A percentile compares a stretch with the other conserved stretches of the same genome.
These are phyloP conservation scores for Metarhizium rileyi DNA, from an alignment of 2,329 filamentous ascomycete genomes.

Conservation along the genomic window DNA sequence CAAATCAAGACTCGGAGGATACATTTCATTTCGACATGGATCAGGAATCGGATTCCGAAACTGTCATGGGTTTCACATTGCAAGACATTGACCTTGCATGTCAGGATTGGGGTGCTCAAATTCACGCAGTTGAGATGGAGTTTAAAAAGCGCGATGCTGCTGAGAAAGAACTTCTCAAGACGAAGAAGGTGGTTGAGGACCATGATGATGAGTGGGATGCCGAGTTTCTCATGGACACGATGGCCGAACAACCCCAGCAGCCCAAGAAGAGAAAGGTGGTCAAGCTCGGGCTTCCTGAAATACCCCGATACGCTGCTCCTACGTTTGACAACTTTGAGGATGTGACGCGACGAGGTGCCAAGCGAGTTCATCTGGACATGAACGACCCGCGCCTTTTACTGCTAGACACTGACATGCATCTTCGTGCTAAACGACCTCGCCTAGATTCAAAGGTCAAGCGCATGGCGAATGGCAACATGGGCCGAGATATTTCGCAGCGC, in stretches of 20 bases:
- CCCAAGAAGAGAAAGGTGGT: slow-evolving; percentile 60
- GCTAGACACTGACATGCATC: slow-evolving; percentile 64
- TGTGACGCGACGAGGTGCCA: slow-evolving; percentile 61
- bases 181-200: slow-evolving; percentile 21
- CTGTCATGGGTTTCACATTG: slow-evolving; percentile 64
- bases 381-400: slow-evolving; percentile 84
- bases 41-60: slow-evolving; percentile 49
- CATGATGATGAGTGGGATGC: slow-evolving; percentile 54
- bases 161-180: slow-evolving; percentile 21
- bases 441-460: slow-evolving; percentile 50
- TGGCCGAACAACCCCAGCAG: slow-evolving; percentile 35
- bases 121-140: slow-evolving; percentile 35
- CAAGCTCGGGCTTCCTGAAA: slow-evolving; percentile 48
- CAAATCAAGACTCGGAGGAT: slow-evolving; percentile 23
- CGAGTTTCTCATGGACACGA: slow-evolving; percentile 45
- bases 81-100: slow-evolving; percentile 79
- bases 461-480: slow-evolving; percentile 58
- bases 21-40: slow-evolving; percentile 36
- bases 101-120: slow-evolving; percentile 69
- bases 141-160: slow-evolving; percentile 23
- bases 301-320: slow-evolving; percentile 52
- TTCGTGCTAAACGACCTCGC: slow-evolving; percentile 49
- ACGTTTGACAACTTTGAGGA: slow-evolving; percentile 74
- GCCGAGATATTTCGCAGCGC: slow-evolving; percentile 64
- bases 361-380: slow-evolving; percentile 73